Conservation (phyloP, 345 rosid genomes). For the Gossypium stocksii region DNA sequence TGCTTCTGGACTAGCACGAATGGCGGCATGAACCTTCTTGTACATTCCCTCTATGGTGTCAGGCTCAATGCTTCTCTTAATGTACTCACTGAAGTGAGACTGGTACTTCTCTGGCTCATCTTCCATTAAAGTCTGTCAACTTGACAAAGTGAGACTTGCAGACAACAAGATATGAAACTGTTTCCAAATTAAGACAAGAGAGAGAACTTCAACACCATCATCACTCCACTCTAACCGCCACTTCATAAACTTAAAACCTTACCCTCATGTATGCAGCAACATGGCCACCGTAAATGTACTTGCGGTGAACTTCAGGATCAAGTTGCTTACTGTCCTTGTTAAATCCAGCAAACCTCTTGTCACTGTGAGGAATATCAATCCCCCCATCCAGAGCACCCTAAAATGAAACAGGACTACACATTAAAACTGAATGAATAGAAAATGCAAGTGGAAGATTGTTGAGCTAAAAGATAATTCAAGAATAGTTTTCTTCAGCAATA, state of each 20-base stretch:
- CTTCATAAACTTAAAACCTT: not conserved
- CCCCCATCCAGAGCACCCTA: conserved; percentile 80
- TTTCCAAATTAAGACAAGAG: not conserved
- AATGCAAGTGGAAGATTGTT: not conserved
- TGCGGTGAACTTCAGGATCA: conserved; percentile 60
- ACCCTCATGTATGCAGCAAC: conserved; percentile 70
- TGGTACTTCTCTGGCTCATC: conserved; percentile 75
- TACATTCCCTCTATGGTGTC: conserved; percentile 55
- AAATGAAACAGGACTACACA: not conserved
- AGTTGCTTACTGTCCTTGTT: conserved; percentile 57
- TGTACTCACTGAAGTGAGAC: conserved; percentile 54
- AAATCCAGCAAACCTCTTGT: conserved; percentile 73
- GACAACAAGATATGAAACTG: not conserved
- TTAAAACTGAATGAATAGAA: not conserved
- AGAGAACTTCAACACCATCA: no score
- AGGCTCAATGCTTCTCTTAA: conserved; percentile 50
- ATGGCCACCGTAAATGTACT: conserved; percentile 66
- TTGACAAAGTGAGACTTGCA: not conserved
- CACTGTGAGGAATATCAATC: conserved; percentile 73
- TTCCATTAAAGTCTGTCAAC: conserved; percentile 35
- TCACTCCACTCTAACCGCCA: not conserved
- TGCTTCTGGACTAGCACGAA: conserved; percentile 53
- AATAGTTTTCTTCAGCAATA: not conserved
- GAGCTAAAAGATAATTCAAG: not conserved
- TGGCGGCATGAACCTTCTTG: conserved; percentile 70